Evolutionary conservation across 2,329 filamentous ascomycete species (phyloP), one percentile per base, ranked within the genome.

Genomic region (Sordariomycetes sp.): DNA sequence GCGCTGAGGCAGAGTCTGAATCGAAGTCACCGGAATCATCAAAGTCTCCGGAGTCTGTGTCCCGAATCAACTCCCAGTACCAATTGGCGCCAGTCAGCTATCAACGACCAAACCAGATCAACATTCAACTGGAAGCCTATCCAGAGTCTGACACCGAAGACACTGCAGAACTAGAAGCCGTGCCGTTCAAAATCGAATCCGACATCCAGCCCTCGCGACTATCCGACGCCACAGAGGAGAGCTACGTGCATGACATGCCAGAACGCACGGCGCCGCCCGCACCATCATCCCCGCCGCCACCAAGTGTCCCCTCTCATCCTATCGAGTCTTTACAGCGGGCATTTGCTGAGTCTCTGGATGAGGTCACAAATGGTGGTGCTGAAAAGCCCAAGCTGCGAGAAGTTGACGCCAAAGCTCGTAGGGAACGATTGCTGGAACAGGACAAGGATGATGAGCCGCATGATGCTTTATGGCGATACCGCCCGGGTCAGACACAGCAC

Each of bases 281-380:
- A 14, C n/a, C 26, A 17, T n/a, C 26, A 15, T 28, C 14, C 26
- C 26, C 6, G 8, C 15, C 8, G 8, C 18, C 12, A 15, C 26
- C 26, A 28, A 33, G 19, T 12, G 21, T 32, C 6, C 34, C 34
- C 14, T 19, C 23, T 10, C 86, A 93, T 51, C 86, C 86, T 6
- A 79, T 92, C 33, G 63, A 74, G 12, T 71, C 73, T 20, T 83
- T 92, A 75, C 86, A 92, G 54, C 75, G 72, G 41, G 83, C 86
- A 40, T 92, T 93, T 53, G 79, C 83, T 46, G 86, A 92, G 58
- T 90, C 84, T 3, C 75, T 92, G 45, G 63, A 76, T 37, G 86
- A 92, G 50, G 79, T 79, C 21, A 75, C 75, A 11, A 61, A 64
- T n/a, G 63, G 58, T 9, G 54, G 58, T 4, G 58, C 58, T 10